phyloP scores from a whole-genome alignment of 768 basidiomycete genomes.

The Arthromyces matolae region DNA sequence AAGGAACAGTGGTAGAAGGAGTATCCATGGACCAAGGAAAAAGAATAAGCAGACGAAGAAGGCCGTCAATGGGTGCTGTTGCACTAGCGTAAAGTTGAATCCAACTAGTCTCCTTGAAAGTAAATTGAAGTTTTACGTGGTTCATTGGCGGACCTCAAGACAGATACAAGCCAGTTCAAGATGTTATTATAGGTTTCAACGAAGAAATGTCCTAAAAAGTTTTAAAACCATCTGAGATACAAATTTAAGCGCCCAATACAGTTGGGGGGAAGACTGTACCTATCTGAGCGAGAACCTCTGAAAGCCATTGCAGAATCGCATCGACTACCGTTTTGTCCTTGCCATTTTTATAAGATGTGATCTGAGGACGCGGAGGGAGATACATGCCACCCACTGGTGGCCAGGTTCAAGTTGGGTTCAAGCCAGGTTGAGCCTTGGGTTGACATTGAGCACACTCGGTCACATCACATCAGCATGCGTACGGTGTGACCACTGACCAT shows the following conservation, averaged over 20 bases:
- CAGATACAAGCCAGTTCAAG: neutral
- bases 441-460: too few relatives aligned
- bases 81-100: slow-evolving; percentile 8
- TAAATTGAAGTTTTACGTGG: slow-evolving; percentile 2
- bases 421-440: too few relatives aligned
- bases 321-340: neutral
- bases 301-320: neutral
- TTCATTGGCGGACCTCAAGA: neutral
- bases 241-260: neutral
- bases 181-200: neutral
- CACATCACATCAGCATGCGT: too few relatives aligned
- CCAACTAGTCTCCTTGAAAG: neutral
- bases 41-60: slow-evolving; percentile 13
- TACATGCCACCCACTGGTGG: too few relatives aligned
- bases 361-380: neutral
- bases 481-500: too few relatives aligned
- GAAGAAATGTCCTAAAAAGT: neutral
- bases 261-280: neutral
- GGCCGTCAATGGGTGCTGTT: slow-evolving; percentile 13
- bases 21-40: slow-evolving; percentile 23
- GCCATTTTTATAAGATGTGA: neutral
- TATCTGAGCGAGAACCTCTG: neutral
- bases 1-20: slow-evolving; percentile 20
- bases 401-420: too few relatives aligned
- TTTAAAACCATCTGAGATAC: neutral